Conservation (phyloP, 768 basidiomycete species). For the Chalciporus piperatus region DNA sequence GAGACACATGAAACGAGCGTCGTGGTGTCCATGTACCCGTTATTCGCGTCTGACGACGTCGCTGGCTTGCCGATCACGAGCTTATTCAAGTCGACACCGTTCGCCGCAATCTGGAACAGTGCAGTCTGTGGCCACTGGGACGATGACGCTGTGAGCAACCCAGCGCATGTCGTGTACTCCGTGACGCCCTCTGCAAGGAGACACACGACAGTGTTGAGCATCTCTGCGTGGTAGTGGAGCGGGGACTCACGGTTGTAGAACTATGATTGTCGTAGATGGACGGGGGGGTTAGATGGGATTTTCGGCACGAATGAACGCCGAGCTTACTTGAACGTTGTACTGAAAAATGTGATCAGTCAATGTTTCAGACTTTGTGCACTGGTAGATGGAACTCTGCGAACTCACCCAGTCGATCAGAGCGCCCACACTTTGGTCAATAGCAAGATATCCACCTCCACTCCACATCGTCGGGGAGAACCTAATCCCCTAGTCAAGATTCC, state of each 20-base stretch:
- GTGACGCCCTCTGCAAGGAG: slow-evolving; percentile 31
- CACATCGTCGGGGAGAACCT: slow-evolving; percentile 34
- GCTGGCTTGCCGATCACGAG: slow-evolving; percentile 78
- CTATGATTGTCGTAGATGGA: background rate
- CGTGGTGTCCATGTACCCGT: slow-evolving; percentile 53
- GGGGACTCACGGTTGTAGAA: slow-evolving; percentile 21
- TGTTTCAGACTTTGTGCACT: too few relatives aligned
- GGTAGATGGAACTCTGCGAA: background rate
- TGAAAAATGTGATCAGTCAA: slow-evolving; percentile 8
- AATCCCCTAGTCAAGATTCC: too few relatives aligned
- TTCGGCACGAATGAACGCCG: too few relatives aligned
- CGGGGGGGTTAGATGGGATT: too few relatives aligned
- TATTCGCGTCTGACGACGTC: slow-evolving; percentile 44
- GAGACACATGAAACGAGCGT: slow-evolving; percentile 57
- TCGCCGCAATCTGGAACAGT: slow-evolving; percentile 47
- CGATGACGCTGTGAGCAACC: slow-evolving; percentile 40
- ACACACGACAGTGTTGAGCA: background rate
- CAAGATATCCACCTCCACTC: slow-evolving; percentile 41
- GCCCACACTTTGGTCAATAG: slow-evolving; percentile 38
- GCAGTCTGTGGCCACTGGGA: slow-evolving; percentile 39
- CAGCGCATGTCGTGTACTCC: slow-evolving; percentile 37
- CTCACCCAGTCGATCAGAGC: slow-evolving; percentile 44
- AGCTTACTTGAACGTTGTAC: slow-evolving; percentile 42
- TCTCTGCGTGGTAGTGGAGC: background rate
- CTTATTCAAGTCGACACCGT: slow-evolving; percentile 59